Evolutionary conservation across 768 basidiomycete genomes (phyloP), one percentile per base, ranked within the genome.

Genomic region (Auricularia auricula-judae): DNA sequence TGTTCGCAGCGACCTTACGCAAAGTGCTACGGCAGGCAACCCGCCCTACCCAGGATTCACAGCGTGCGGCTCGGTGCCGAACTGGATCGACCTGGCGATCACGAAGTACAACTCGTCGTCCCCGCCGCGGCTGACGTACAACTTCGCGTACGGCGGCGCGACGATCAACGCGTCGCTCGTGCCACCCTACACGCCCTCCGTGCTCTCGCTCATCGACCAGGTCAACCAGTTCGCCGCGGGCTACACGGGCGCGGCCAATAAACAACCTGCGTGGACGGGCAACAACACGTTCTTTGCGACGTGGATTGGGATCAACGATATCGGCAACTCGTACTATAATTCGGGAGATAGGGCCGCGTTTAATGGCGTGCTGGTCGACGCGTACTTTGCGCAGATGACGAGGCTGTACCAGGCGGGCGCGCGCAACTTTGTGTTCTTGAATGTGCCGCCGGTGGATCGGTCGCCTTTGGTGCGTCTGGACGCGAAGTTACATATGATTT

Each of bases 221-320:
- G 84, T 88, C 18, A 81, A 82, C n/a, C 34, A 47, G 61, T 62
- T 39, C 61, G 7, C 11, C 12, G 4, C 12, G 12, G 43, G 43
- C 18, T 47, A 62, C 61, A 42, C 61, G 11, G 1, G 74, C 68
- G 42, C 83, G 82, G 70, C 85, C 86, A 0, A 71, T 77, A 8
- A 72, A 2, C 79, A 82, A 1, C 79, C 81, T 8, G 39, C 39
- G 39, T 88, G 87, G 87, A 78, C 79, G 29, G 79, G 80, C 64
- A 67, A 70, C 3, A 83, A 87, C 68, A 70, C 85, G 62, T 68
- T 88, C 59, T 88, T 89, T 72, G 82, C 82, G 0, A 72, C 87
- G n/a, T 88, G 80, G 79, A 86, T 89, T 64, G 87, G 87, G 1
- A 84, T 88, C 67, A 88, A 88, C 68, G 87, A 88, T 68, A 79